Evolutionary conservation across 805 yeast species (phyloP).

Genomic region (Debaryomyces castellii): DNA sequence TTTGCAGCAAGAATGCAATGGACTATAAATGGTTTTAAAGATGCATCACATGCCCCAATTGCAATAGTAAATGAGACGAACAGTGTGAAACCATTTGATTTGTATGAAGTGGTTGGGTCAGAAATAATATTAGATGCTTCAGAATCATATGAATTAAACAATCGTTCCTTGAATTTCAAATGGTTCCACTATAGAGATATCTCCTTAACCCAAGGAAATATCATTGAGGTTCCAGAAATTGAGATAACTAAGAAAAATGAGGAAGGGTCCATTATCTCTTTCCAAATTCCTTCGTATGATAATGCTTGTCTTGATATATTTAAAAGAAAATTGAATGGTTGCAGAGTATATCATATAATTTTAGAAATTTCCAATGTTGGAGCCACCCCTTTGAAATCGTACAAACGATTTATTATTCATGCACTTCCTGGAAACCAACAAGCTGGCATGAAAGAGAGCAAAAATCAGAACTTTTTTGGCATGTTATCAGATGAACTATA

Average conservation of each 20-base stretch:
- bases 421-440: background rate
- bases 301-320: background rate
- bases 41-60: conserved; percentile 22
- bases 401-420: background rate
- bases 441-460: background rate
- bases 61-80: conserved; percentile 18
- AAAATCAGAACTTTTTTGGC: background rate
- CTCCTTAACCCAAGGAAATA: conserved; percentile 17
- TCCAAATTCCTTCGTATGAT: background rate
- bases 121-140: conserved; percentile 19
- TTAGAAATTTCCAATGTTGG: background rate
- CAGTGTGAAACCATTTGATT: conserved; percentile 14
- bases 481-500: background rate
- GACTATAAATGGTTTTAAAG: conserved; percentile 24
- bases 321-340: background rate
- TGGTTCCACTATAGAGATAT: conserved; percentile 27
- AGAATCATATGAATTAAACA: conserved; percentile 21
- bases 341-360: background rate
- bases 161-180: conserved; percentile 11
- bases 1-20: conserved; percentile 31
- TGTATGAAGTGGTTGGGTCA: conserved; percentile 12
- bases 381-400: background rate
- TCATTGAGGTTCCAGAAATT: conserved; percentile 13
- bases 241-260: background rate
- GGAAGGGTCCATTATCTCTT: background rate